Percentiles rank a stretch among this genome's conserved stretches.
Evolutionary conservation across 306 rosid species (phyloP).

Genomic region (Medicago arabica): DNA sequence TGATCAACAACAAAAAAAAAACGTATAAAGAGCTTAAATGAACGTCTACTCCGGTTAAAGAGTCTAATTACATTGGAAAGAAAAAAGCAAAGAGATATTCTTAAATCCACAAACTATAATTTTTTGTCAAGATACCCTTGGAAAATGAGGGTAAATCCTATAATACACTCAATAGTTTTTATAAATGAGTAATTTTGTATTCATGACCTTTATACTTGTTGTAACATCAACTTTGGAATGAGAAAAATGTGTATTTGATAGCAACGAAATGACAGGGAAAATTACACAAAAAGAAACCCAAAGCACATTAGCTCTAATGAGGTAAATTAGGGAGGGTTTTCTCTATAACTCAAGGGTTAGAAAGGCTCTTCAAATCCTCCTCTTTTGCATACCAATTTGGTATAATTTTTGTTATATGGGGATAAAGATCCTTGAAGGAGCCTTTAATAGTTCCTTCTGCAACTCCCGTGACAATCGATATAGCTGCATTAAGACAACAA

Average conservation of each 20-base stretch:
- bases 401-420: constrained; percentile 89
- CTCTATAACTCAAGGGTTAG: constrained; percentile 73
- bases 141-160: too few relatives aligned
- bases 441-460: constrained; percentile 98
- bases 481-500: constrained; percentile 64
- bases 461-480: constrained; percentile 90
- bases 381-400: constrained; percentile 93
- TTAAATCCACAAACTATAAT: too few relatives aligned
- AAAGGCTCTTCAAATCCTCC: constrained; percentile 87
- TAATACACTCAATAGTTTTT: too few relatives aligned
- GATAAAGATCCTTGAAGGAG: constrained; percentile 90
- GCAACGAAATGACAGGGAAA: constrained; percentile 14
- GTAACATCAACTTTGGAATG: too few relatives aligned
- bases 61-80: too few relatives aligned
- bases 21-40: too few relatives aligned
- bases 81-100: too few relatives aligned
- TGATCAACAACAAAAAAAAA: too few relatives aligned
- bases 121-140: too few relatives aligned
- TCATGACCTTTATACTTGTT: too few relatives aligned
- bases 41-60: too few relatives aligned
- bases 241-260: constrained; percentile 2
- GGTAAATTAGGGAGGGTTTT: constrained; percentile 31
- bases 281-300: not conserved
- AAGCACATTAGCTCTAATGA: constrained; percentile 41
- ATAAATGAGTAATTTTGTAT: too few relatives aligned